Conservation (phyloP, 2,329 filamentous ascomycete genomes). For the Anthostomella pinea region DNA sequence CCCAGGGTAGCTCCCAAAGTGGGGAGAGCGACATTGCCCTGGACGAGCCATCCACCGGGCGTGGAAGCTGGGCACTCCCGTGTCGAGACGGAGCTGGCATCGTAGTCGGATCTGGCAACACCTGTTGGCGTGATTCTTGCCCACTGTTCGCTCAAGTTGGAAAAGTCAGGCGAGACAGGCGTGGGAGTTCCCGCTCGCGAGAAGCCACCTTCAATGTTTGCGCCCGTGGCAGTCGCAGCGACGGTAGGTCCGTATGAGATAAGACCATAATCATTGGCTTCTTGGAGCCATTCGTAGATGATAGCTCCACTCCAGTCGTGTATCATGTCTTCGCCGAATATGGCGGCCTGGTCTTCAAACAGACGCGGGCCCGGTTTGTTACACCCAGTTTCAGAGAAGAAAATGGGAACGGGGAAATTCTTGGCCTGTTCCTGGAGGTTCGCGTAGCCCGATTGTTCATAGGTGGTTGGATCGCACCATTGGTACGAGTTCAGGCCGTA, state of each 20-base stretch:
- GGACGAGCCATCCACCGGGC: constrained; percentile 66
- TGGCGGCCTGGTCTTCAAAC: constrained; percentile 71
- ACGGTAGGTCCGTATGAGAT: constrained; percentile 69
- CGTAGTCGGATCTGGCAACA: constrained; percentile 64
- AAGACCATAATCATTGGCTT: constrained; percentile 78
- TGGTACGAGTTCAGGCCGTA: constrained; percentile 85
- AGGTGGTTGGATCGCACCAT: constrained; percentile 65
- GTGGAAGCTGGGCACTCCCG: constrained; percentile 71
- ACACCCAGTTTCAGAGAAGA: constrained; percentile 88
- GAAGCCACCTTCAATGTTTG: constrained; percentile 61
- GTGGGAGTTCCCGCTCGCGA: constrained; percentile 70
- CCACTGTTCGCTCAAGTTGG: constrained; percentile 76
- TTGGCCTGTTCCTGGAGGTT: constrained; percentile 64
- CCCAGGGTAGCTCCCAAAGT: constrained; percentile 57
- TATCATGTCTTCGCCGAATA: constrained; percentile 73
- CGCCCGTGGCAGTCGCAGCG: constrained; percentile 50
- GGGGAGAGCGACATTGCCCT: constrained; percentile 68
- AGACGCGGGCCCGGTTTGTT: constrained; percentile 60
- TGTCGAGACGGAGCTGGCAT: constrained; percentile 56
- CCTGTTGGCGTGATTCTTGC: constrained; percentile 67
- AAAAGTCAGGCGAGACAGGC: constrained; percentile 72
- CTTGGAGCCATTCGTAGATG: constrained; percentile 87
- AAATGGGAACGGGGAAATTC: constrained; percentile 77
- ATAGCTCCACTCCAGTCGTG: constrained; percentile 72
- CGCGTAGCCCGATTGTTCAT: constrained; percentile 65